These are phyloP conservation scores for Globisporangium paroecandrum DNA, from an alignment of 352 stramenopile species.

Conservation along the genomic window DNA sequence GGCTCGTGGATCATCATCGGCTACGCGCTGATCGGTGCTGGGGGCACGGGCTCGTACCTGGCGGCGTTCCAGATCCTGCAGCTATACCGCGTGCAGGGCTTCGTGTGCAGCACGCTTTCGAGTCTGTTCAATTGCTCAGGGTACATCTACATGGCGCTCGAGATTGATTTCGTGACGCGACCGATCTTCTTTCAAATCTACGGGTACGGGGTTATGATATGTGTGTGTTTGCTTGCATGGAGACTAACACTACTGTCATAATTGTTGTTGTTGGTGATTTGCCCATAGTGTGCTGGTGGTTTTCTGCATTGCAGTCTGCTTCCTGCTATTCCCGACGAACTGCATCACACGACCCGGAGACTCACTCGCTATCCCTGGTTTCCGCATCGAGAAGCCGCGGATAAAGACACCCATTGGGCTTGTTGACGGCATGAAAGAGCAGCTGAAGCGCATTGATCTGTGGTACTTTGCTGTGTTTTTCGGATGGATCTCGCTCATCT, in stretches of 20 bases:
- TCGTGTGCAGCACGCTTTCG: slow-evolving; percentile 77
- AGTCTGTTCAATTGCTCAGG: slow-evolving; percentile 84
- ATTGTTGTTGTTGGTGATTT: background rate
- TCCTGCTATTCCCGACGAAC: slow-evolving; percentile 71
- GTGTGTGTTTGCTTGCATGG: background rate
- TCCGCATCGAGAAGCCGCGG: slow-evolving; percentile 46
- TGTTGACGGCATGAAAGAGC: slow-evolving; percentile 48
- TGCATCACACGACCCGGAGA: slow-evolving; percentile 50
- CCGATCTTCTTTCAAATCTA: slow-evolving; percentile 55
- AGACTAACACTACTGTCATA: background rate
- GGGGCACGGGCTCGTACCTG: slow-evolving; percentile 74
- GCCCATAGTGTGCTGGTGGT: slow-evolving; percentile 39
- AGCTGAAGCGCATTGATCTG: slow-evolving; percentile 54
- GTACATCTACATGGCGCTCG: slow-evolving; percentile 83
- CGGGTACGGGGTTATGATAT: slow-evolving; percentile 19
- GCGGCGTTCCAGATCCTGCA: slow-evolving; percentile 79
- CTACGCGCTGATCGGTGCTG: slow-evolving; percentile 64
- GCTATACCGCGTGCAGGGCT: slow-evolving; percentile 67
- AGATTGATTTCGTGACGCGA: slow-evolving; percentile 47
- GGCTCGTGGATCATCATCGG: slow-evolving; percentile 61
- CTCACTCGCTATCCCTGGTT: slow-evolving; percentile 45
- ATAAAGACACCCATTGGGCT: slow-evolving; percentile 61
- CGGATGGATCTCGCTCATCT: slow-evolving; percentile 79
- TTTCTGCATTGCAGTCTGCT: slow-evolving; percentile 42
- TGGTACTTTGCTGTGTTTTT: slow-evolving; percentile 81